phyloP scores from a whole-genome alignment of 495 filamentous ascomycete species.

The Neurospora sp. region DNA sequence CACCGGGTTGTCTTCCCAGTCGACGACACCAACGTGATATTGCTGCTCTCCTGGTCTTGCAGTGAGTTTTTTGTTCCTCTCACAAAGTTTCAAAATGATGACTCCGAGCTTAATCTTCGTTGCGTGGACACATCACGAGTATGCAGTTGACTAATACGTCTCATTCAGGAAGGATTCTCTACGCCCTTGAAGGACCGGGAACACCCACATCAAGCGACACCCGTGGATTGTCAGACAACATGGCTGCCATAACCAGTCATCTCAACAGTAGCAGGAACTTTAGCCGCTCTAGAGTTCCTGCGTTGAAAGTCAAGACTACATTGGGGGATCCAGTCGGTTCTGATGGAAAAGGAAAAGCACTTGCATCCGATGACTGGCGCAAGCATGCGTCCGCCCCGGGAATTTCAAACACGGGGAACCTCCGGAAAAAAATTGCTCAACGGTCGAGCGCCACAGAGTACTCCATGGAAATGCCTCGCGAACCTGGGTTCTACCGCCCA shows the following conservation, averaged over 20 bases:
- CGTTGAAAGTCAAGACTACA: slow-evolving; percentile 9
- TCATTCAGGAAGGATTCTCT: background rate
- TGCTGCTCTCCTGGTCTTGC: background rate
- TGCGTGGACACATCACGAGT: background rate
- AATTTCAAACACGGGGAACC: background rate
- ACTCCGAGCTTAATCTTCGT: background rate
- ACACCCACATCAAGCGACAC: background rate
- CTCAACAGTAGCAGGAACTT: background rate
- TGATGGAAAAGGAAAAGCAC: slow-evolving; percentile 11
- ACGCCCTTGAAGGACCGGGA: background rate
- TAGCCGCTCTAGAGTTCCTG: slow-evolving; percentile 4
- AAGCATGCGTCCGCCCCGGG: slow-evolving; percentile 6
- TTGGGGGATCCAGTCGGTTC: slow-evolving; percentile 1
- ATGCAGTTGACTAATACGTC: background rate
- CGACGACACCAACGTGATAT: background rate
- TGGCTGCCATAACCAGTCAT: slow-evolving; percentile 7
- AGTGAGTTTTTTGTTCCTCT: background rate
- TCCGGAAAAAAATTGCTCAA: background rate
- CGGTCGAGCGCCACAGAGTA: slow-evolving; percentile 4
- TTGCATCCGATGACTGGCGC: slow-evolving; percentile 21
- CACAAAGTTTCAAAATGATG: background rate
- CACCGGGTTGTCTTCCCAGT: background rate
- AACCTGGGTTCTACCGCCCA: slow-evolving; percentile 9
- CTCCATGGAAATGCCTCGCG: background rate
- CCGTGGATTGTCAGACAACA: background rate